Evolutionary conservation across 2,329 filamentous ascomycete genomes (phyloP), one percentile per base, ranked within the genome.

Genomic region (Myriangium duriaei): DNA sequence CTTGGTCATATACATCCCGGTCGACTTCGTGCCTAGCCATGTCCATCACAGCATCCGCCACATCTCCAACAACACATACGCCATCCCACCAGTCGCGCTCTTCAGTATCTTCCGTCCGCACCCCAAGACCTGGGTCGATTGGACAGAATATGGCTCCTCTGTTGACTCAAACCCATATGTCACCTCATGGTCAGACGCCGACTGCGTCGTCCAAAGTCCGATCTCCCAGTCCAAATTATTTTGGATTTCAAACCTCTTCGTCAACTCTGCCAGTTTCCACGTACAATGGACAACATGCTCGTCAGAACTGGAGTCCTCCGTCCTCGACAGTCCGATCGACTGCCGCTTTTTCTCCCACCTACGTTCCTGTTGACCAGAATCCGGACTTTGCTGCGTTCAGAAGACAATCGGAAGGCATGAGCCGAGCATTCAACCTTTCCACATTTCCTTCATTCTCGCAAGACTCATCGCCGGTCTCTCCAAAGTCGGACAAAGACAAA

Each of bases 351-450:
- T 71, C 81, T 6, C 81, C 83, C 2, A 76, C 76, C 45, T 71
- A 78, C 45, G 62, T 85, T 5, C 72, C 82, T 0, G 62, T 84
- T 35, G 81, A 88, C 50, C 74, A 79, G 21, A 86, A 87, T 50
- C 73, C 81, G 5, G 79, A 86, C n/a, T 88, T 81, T 45, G 83
- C 88, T 54, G 79, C 80, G 2, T 88, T 92, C 54, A 71, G 69
- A 48, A 74, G 70, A 45, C 79, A 85, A 51, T 72, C 75, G n/a
- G 81, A 87, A 51, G 67, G 72, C 24, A 39, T 32, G 36, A 45
- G 46, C 37, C 78, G 77, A 47, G 56, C 54, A 14, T 62, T 59
- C 37, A 65, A 59, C 40, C 51, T 64, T 30, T 61, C 60, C 17
- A 58, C 51, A 13, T 54, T 67, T 34, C 47, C 46, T 40, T 56